A percentile compares a stretch with the other conserved stretches of the same genome.
Conservation (phyloP, 306 rosid genomes). For the Vachellia collinsii region DNA sequence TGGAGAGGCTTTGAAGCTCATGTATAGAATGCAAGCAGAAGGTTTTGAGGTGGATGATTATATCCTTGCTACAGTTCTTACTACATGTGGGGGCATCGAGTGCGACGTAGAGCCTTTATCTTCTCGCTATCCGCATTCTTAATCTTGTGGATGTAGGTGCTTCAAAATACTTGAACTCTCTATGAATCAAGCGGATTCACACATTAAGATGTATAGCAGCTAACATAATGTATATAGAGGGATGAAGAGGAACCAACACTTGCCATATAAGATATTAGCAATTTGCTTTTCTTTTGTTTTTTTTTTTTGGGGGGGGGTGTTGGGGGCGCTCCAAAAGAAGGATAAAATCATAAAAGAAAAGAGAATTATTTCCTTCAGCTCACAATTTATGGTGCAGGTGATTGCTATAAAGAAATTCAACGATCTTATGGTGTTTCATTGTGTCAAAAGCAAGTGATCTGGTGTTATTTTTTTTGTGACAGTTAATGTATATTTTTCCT, state of each 20-base stretch:
- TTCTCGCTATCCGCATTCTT: conserved; percentile 46
- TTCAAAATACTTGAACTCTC: not conserved
- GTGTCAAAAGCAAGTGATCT: conserved; percentile 11
- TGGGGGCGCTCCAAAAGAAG: too few species aligned
- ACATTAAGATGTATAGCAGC: conserved; percentile 34
- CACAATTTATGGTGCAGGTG: conserved; percentile 12
- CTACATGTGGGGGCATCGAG: conserved; percentile 63
- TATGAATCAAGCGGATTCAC: conserved; percentile 19
- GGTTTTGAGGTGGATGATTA: conserved; percentile 81
- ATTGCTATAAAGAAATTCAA: conserved; percentile 4
- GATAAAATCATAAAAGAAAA: not conserved
- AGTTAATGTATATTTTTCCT: too few species aligned
- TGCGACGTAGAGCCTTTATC: conserved; percentile 46
- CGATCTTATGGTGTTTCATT: not conserved
- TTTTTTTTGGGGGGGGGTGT: too few species aligned
- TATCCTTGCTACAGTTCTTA: conserved; percentile 62
- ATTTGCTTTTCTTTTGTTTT: too few species aligned
- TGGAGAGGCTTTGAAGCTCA: conserved; percentile 79
- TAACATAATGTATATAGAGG: conserved; percentile 16
- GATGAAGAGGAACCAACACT: conserved; percentile 21
- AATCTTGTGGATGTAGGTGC: conserved; percentile 37
- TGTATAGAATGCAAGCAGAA: conserved; percentile 79
- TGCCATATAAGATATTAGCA: conserved; percentile 21
- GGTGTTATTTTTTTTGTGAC: not conserved
- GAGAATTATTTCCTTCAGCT: conserved; percentile 1